Evolutionary conservation across 495 filamentous ascomycete genomes (phyloP).

Genomic region (Talaromyces wortmannii): DNA sequence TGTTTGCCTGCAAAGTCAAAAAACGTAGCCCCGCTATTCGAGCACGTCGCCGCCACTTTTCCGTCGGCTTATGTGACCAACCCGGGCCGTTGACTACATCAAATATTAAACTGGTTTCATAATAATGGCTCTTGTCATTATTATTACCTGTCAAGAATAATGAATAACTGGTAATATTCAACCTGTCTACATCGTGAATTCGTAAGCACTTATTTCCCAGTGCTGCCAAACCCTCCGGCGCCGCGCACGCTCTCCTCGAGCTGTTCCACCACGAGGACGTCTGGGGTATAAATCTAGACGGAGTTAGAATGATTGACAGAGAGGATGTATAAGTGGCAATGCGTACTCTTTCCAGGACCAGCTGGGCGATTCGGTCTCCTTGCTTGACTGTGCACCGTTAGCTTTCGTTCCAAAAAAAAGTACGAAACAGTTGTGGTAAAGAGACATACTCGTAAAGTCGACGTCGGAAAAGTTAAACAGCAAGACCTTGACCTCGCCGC

Average conservation of each 20-base stretch:
- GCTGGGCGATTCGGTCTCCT: conserved; percentile 87
- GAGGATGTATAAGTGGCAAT: not conserved
- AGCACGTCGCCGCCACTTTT: not conserved
- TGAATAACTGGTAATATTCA: not conserved
- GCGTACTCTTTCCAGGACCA: conserved; percentile 74
- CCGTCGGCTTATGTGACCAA: not conserved
- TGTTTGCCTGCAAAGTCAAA: not conserved
- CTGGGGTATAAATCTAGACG: conserved; percentile 74
- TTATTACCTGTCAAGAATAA: not conserved
- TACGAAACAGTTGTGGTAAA: not conserved
- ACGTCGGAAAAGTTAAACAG: conserved; percentile 84
- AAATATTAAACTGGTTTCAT: too few relatives aligned
- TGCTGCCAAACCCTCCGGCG: conserved; percentile 90
- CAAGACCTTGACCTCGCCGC: conserved; percentile 86
- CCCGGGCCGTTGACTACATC: not conserved
- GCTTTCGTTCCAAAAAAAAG: not conserved
- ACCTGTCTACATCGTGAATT: not conserved
- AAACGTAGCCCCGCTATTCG: not conserved
- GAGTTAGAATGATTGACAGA: conserved; percentile 5
- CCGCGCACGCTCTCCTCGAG: conserved; percentile 87
- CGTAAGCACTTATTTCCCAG: conserved; percentile 40
- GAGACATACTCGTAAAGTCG: conserved; percentile 56
- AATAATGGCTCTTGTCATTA: not conserved
- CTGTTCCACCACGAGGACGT: conserved; percentile 78
- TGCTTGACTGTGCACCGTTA: conserved; percentile 48